Conservation (phyloP, 352 stramenopile species). For the Stephanocyclus meneghinianus region DNA sequence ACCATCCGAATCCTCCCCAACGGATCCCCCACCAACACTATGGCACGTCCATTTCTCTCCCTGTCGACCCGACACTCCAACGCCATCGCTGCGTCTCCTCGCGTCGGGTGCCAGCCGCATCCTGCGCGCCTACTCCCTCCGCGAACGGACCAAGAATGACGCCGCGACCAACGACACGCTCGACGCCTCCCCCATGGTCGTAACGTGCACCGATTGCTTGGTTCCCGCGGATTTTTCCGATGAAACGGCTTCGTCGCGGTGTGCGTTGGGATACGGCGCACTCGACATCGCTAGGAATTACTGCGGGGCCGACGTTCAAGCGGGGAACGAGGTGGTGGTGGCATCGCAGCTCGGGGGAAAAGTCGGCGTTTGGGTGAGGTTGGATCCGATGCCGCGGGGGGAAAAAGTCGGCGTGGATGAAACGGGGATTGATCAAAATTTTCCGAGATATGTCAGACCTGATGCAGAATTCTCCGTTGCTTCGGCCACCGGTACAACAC, state of each 20-base stretch:
- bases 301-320: slow-evolving; percentile 53
- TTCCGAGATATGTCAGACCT: slow-evolving; percentile 1
- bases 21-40: slow-evolving; percentile 2
- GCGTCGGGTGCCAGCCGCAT: slow-evolving; percentile 32
- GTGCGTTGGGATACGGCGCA: slow-evolving; percentile 44
- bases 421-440: neutral
- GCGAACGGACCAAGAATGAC: slow-evolving; percentile 29
- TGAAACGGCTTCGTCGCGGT: neutral
- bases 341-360: slow-evolving; percentile 36
- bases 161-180: slow-evolving; percentile 32
- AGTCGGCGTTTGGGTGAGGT: slow-evolving; percentile 38
- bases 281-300: slow-evolving; percentile 65
- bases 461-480: slow-evolving; percentile 58
- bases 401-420: neutral
- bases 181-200: slow-evolving; percentile 58
- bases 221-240: slow-evolving; percentile 25
- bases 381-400: slow-evolving; percentile 18
- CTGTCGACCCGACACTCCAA: slow-evolving; percentile 3
- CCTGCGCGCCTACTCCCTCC: slow-evolving; percentile 34
- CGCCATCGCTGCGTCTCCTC: slow-evolving; percentile 28
- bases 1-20: neutral
- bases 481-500: slow-evolving; percentile 60
- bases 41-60: slow-evolving; percentile 43
- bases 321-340: slow-evolving; percentile 60
- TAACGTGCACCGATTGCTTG: slow-evolving; percentile 32